Evolutionary conservation across 768 basidiomycete genomes (phyloP), one percentile per base, ranked within the genome.

Genomic region (Boletus pseudo-olivaceus): DNA sequence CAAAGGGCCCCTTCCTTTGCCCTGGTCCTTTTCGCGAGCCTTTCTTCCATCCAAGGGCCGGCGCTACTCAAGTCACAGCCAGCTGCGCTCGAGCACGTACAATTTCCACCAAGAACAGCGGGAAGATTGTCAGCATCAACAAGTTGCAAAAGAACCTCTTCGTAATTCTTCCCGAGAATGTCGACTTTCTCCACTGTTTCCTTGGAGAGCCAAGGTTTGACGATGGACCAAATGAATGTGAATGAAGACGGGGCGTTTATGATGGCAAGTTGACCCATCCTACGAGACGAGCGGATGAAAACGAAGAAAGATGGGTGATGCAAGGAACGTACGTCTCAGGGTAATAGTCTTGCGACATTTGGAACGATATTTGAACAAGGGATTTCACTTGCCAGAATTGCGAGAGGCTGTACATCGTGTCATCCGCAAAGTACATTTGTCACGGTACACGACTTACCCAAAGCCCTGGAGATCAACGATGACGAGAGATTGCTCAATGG

Each of bases 351-450:
- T 90, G 88, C 2, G 87, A 88, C 51, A 90, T 75, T 59, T 88
- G 86, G 66, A 90, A 87, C 7, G 83, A 81, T 47, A 68, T 72
- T 46, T 81, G 75, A 23, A 78, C 78, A n/a, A 89, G 73, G 41
- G 76, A 72, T 65, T 84, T 87, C 74, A 88, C 82, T 61, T 88
- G 82, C 88, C 88, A 90, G 62, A 89, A 90, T 59, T 87, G 82
- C 37, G 75, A 69, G 43, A 88, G 66, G 14, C 87, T 88, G 41
- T 29, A 39, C 7, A n/a, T 35, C 20, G 37, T 33, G 46, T 56
- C 49, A 42, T 38, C 15, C 9, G 3, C 32, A 23, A 32, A 32
- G 37, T 14, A 19, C 4, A 23, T 49, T 33, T n/a, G n/a, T 19
- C 49, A 47, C 1, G 5, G 35, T 26, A 42, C 17, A 42, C 19